Evolutionary conservation across 176 grass and related monocot genomes (phyloP), one percentile per base, ranked within the genome.

Genomic region (Avena eriantha): DNA sequence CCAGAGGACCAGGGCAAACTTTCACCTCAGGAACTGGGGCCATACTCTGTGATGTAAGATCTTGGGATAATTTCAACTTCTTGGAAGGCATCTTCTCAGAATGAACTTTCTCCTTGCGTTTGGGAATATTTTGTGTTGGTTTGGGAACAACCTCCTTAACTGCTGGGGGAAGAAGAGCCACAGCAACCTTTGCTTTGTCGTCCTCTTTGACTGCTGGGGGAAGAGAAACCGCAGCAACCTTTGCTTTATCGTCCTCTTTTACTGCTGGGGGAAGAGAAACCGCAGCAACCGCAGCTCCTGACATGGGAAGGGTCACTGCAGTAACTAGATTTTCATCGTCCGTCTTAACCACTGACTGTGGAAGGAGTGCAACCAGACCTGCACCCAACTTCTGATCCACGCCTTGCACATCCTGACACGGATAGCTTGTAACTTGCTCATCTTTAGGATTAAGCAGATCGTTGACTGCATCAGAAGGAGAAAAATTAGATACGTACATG

Each of bases 381-480:
- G 71, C 36, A 85, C 50, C 76, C 39, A 78, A 24, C 39, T 77
- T 91, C 54, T 69, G 29, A 78, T 47, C 65, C 15, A 63, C 39
- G 45, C 63, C 45, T 51, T 43, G 82, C 43, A 29, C 15, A 55
- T 63, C 84, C 23, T 48, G 36, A 47, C 26, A 72, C 18, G 46
- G 69, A 90, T 4, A 78, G 35, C 39, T 58, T 68, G 45, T 66
- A 46, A 76, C 33, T 79, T 86, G 74, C 63, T 86, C 78, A 56
- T 89, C 80, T 93, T 93, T 81, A 76, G 63, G 82, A 80, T 93
- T 99, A 55, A 99, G 87, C 69, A 94, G 78, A 76, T 53, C 3
- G 50, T 53, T 82, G 63, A 88, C 94, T 98, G 92, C 48, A 35
- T 50, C 80, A 91, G 70, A 81, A 81, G 43, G 64, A 77, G 17